Evolutionary conservation across 2,329 filamentous ascomycete species (phyloP).

Genomic region (Pseudocercospora fijiensis): DNA sequence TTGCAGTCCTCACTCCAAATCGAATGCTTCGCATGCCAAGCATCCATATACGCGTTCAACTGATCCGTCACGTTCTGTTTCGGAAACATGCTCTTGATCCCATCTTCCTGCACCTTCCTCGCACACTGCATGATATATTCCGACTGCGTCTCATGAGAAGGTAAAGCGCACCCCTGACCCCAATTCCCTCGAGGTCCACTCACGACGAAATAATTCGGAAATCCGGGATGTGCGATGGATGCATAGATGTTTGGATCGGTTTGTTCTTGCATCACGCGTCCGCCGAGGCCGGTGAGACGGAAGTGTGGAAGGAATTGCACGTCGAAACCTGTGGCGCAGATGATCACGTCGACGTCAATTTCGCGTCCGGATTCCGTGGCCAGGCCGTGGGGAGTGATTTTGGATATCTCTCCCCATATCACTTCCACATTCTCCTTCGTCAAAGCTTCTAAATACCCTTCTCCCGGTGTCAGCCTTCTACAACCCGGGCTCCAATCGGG

Average conservation of each 20-base stretch:
- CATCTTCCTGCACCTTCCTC: constrained; percentile 31
- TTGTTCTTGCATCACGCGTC: constrained; percentile 31
- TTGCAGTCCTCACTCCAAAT: constrained; percentile 28
- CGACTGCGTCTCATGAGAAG: constrained; percentile 22
- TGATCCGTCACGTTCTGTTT: constrained; percentile 29
- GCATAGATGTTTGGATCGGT: constrained; percentile 33
- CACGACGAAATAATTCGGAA: constrained; percentile 39
- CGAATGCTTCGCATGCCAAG: constrained; percentile 27
- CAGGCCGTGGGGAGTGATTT: constrained; percentile 28
- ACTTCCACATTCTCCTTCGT: constrained; percentile 28
- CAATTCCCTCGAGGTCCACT: constrained; percentile 26
- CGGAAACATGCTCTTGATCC: constrained; percentile 30
- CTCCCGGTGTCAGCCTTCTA: constrained; percentile 57
- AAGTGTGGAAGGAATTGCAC: constrained; percentile 38
- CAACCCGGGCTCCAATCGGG: constrained; percentile 67
- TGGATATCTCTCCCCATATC: constrained; percentile 29
- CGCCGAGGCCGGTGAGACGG: constrained; percentile 40
- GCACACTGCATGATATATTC: constrained; percentile 30
- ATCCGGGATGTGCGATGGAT: constrained; percentile 30
- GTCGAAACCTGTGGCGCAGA: constrained; percentile 16
- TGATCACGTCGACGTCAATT: constrained; percentile 33
- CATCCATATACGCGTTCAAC: constrained; percentile 30
- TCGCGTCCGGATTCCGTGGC: constrained; percentile 23
- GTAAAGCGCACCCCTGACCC: constrained; percentile 24
- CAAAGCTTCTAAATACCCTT: constrained; percentile 43